Percentiles rank a stretch among this genome's conserved stretches.
These are phyloP conservation scores for Aaosphaeria arxii DNA, from an alignment of 2,329 filamentous ascomycete genomes.

Conservation along the genomic window DNA sequence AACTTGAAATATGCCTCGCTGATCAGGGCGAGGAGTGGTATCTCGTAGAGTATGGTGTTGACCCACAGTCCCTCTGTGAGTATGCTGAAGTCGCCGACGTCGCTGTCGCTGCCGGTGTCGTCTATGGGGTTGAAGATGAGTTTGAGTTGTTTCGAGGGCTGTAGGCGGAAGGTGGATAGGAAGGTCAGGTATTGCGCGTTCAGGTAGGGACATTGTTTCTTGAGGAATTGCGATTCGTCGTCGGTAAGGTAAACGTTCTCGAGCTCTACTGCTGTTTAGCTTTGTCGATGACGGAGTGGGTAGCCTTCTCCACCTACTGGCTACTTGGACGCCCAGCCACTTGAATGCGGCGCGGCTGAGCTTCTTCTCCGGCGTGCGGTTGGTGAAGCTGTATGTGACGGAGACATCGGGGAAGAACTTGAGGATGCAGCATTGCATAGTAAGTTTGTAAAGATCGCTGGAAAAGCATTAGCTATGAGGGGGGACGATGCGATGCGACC, in stretches of 20 bases:
- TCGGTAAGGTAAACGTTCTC: constrained; percentile 74
- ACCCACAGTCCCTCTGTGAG: constrained; percentile 81
- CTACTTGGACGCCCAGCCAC: constrained; percentile 83
- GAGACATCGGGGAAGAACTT: constrained; percentile 81
- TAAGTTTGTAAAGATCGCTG: constrained; percentile 84
- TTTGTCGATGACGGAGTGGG: background rate
- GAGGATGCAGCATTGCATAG: constrained; percentile 87
- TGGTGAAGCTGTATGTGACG: constrained; percentile 92
- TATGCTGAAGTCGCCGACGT: constrained; percentile 71
- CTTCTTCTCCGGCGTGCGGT: constrained; percentile 91
- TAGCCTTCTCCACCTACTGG: constrained; percentile 51
- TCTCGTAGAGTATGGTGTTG: constrained; percentile 96
- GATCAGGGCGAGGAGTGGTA: constrained; percentile 84
- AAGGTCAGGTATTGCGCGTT: constrained; percentile 74
- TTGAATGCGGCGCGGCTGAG: constrained; percentile 76
- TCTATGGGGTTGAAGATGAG: constrained; percentile 59
- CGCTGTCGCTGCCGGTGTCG: constrained; percentile 63
- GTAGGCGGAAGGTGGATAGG: constrained; percentile 76
- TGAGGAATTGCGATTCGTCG: constrained; percentile 78
- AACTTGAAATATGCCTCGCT: constrained; percentile 98
- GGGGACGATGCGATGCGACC: background rate
- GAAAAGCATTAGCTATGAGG: constrained; percentile 3
- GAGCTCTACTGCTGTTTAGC: constrained; percentile 58
- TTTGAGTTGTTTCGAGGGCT: constrained; percentile 75
- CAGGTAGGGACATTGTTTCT: constrained; percentile 77